These are phyloP conservation scores for Phanerodontia chrysosporium DNA, from an alignment of 768 basidiomycete species.

Conservation along the genomic window DNA sequence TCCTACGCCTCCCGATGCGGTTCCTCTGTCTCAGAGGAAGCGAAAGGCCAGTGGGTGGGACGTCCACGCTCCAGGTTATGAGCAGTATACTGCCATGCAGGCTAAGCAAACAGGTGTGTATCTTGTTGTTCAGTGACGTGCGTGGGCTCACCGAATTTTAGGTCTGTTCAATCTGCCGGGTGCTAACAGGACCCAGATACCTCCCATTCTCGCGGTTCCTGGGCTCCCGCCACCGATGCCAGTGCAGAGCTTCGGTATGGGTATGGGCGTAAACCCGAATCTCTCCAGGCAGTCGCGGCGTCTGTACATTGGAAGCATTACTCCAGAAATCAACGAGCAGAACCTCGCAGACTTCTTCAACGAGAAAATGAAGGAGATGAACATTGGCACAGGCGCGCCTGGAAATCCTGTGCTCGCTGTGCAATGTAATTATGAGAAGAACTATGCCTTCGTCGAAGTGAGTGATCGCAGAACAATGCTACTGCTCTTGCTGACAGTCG, in stretches of 20 bases:
- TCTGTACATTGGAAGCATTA: slow-evolving; percentile 96
- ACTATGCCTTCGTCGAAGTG: slow-evolving; percentile 98
- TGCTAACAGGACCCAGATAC: slow-evolving; percentile 85
- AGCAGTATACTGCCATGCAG: slow-evolving; percentile 90
- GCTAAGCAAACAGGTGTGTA: slow-evolving; percentile 93
- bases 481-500: not conserved
- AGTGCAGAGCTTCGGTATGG: slow-evolving; percentile 82
- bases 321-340: slow-evolving; percentile 89
- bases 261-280: slow-evolving; percentile 83
- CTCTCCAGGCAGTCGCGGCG: slow-evolving; percentile 90
- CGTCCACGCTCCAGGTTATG: slow-evolving; percentile 92
- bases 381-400: slow-evolving; percentile 75
- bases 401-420: slow-evolving; percentile 92
- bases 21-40: slow-evolving; percentile 80
- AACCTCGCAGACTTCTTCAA: slow-evolving; percentile 95
- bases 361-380: slow-evolving; percentile 90
- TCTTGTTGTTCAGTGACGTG: slow-evolving; percentile 6
- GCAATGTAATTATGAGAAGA: slow-evolving; percentile 98
- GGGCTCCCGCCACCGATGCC: slow-evolving; percentile 81
- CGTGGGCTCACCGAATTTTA: slow-evolving; percentile 28
- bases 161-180: slow-evolving; percentile 97
- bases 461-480: slow-evolving; percentile 14
- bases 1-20: slow-evolving; percentile 84
- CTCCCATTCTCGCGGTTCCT: slow-evolving; percentile 75
- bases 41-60: slow-evolving; percentile 95